Evolutionary conservation across 1,284 basidiomycete species (phyloP), one percentile per base, ranked within the genome.

Genomic region (Naganishia albida): DNA sequence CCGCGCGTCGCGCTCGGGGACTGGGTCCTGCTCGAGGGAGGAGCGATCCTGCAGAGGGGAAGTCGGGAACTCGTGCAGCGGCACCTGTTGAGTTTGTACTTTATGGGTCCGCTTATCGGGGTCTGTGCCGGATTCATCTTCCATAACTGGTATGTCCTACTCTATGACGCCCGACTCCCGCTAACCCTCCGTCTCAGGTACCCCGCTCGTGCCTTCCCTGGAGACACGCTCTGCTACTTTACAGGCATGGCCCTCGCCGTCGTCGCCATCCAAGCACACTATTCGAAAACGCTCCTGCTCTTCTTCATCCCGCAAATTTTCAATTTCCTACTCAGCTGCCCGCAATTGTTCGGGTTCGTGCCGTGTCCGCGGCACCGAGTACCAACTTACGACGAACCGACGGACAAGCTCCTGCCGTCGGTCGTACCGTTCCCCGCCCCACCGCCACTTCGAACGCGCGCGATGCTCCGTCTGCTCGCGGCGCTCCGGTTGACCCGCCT

Each of bases 281-380:
- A 96, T 77, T 92, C 91, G 63, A 99, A 99, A 80, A 99, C 95
- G 0, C 82, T 99, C 3, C 83, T 98, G 56, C 82, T 99, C 30
- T 98, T 99, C 83, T 99, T 99, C 82, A 83, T 97, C 39, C 96
- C 96, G 4, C 96, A 99, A 76, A 89, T 97, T 69, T 91, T 98
- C 85, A 99, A 99, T 78, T 99, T 99, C 73, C 59, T 97, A 48
- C 83, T 98, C 43, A 96, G 93, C 25, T 91, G 89, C 71, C 96
- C 96, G 3, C 96, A 99, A 76, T 81, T 99, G 1, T 98, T 98
- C 74, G 90, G 91, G 1, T 78, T 99, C 10, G 90, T 99, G 7
- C 89, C 90, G 0, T 97, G 93, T 73, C 96, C 96, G 1, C 82
- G 96, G 49, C 96, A 99, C 80, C 85, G 96, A 34, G 84, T 99